Base-by-base conservation (phyloP, 2,329 filamentous ascomycete species). In the Biscogniauxia mediterranea region DNA sequence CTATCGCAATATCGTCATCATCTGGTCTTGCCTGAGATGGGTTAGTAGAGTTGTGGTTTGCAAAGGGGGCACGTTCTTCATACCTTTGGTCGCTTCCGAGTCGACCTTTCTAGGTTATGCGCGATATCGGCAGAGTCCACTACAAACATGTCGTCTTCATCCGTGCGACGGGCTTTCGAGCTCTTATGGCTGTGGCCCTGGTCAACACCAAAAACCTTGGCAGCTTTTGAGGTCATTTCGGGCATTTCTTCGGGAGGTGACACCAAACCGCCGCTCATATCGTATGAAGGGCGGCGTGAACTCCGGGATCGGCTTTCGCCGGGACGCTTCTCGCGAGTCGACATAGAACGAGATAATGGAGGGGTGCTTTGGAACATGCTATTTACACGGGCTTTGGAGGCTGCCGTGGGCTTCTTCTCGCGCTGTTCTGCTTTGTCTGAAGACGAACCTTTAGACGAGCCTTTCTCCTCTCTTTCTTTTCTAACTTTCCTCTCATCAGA, bases 171-270 rank as follows among this genome's bases (percentile, higher is more conserved):
- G 62, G 74, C 71, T 65, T 80, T 86, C 21, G 66, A 67, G 59
- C 83, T 82, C 73, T 84, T 79, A 57, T 75, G 78, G 64, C 74
- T 78, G 64, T 75, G 76, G 52, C 70, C 71, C 57, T 76, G 77
- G 50, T 80, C 80, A 23, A 84, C 67, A 79, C 93, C 86, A 2
- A 95, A 86, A 57, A 94, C 77, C 75, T 88, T 93, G 32, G 91
- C 91, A 26, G 91, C 92, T 75, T 96, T 96, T 53, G 86, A 83
- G 7, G 88, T 83, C 71, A 92, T 83, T 56, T 85, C 84, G 2
- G 82, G 82, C 51, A 81, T 78, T 32, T 89, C 85, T 28, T 93
- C 91, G 1, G 89, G 86, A 8, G 91, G 89, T 3, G 90, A 91
- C 53, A 85, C 81, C 62, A 93, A 79, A 7, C 87, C 89, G 64